These are phyloP conservation scores for Recurvomyces mirabilis DNA, from an alignment of 495 filamentous ascomycete genomes.

Conservation along the genomic window DNA sequence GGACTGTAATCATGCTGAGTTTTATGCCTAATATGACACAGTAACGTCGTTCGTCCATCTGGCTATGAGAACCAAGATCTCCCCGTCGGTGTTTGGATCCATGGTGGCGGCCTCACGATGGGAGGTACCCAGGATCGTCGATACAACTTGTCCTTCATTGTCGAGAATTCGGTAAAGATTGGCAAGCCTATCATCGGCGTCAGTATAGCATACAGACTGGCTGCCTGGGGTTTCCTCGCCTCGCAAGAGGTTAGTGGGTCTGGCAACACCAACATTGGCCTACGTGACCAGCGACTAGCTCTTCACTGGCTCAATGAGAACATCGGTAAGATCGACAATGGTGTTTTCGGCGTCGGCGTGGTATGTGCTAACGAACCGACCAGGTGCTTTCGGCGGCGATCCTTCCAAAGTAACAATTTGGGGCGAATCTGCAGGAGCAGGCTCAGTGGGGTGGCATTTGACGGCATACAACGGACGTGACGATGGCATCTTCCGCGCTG, in stretches of 20 bases:
- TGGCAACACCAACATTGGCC: constrained; percentile 46
- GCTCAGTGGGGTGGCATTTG: constrained; percentile 30
- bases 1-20: background rate
- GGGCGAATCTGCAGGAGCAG: constrained; percentile 21
- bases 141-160: constrained; percentile 44
- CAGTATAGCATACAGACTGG: constrained; percentile 50
- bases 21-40: background rate
- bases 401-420: constrained; percentile 28
- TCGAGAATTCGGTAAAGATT: constrained; percentile 41
- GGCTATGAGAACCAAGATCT: constrained; percentile 45
- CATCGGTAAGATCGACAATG: no score
- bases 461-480: constrained; percentile 32
- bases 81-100: constrained; percentile 41
- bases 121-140: constrained; percentile 39
- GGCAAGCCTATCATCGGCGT: constrained; percentile 51
- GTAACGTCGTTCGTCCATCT: constrained; percentile 49
- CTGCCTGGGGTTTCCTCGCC: constrained; percentile 42
- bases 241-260: constrained; percentile 30
- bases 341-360: no score
- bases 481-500: constrained; percentile 42
- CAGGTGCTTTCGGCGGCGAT: constrained; percentile 32
- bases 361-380: no score
- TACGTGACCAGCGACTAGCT: constrained; percentile 49
- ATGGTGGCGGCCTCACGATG: constrained; percentile 49
- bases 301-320: constrained; percentile 49